phyloP scores from a whole-genome alignment of 2,329 filamentous ascomycete genomes.

The Fulvia fulva region DNA sequence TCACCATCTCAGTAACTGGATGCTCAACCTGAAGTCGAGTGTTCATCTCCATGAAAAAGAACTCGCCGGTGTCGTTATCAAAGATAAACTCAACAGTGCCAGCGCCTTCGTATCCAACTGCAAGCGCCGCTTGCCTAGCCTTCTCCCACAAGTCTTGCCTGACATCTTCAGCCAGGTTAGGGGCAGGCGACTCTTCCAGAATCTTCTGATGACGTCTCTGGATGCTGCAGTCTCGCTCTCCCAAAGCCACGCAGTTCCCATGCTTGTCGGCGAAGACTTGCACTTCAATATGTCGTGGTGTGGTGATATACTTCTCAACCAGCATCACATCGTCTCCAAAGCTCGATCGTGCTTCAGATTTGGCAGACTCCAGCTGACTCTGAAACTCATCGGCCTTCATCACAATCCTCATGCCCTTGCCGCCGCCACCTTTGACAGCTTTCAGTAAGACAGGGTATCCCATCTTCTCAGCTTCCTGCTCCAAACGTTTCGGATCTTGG shows the following conservation, averaged over 20 bases:
- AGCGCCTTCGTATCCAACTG: constrained; percentile 62
- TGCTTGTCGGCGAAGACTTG: constrained; percentile 65
- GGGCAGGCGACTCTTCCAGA: constrained; percentile 62
- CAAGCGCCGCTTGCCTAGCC: constrained; percentile 58
- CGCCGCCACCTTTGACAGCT: constrained; percentile 61
- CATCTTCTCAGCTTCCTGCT: constrained; percentile 69
- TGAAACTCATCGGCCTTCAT: constrained; percentile 55
- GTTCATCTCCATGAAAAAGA: constrained; percentile 72
- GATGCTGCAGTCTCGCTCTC: constrained; percentile 64
- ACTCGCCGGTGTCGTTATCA: constrained; percentile 62
- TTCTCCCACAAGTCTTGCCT: constrained; percentile 64
- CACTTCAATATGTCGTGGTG: constrained; percentile 63
- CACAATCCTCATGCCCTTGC: constrained; percentile 68
- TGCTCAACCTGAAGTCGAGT: constrained; percentile 93
- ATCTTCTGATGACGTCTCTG: constrained; percentile 65
- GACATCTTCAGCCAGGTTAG: constrained; percentile 56
- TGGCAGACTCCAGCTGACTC: constrained; percentile 59
- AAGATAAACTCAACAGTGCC: constrained; percentile 68
- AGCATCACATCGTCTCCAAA: constrained; percentile 65
- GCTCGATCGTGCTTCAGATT: constrained; percentile 60
- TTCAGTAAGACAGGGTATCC: constrained; percentile 63
- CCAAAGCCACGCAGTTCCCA: constrained; percentile 61
- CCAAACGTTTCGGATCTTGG: constrained; percentile 62
- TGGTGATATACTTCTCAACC: constrained; percentile 65
- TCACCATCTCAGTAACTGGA: constrained; percentile 81